A percentile compares a stretch with the other conserved stretches of the same genome.
Evolutionary conservation across 2,329 filamentous ascomycete species (phyloP).

Genomic region (Aspergillus novofumigatus): DNA sequence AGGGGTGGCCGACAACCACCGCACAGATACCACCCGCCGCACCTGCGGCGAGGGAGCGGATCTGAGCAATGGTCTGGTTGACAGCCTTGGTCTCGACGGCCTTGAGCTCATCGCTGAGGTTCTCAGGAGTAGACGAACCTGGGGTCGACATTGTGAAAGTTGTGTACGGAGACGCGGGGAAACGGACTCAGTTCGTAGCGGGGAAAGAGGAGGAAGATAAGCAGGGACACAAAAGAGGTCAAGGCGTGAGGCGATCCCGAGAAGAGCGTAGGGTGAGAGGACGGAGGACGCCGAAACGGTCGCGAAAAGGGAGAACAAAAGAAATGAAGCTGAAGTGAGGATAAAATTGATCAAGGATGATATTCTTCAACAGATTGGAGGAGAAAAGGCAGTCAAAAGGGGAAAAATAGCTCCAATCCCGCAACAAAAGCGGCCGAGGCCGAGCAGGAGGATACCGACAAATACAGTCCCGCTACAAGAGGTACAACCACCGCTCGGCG

Average conservation of each 20-base stretch:
- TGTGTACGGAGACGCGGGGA: slow-evolving; percentile 6
- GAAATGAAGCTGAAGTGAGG: background rate
- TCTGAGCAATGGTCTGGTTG: slow-evolving; percentile 53
- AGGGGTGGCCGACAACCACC: slow-evolving; percentile 91
- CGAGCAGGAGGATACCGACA: slow-evolving; percentile 1
- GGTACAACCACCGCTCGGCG: background rate
- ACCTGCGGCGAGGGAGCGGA: slow-evolving; percentile 82
- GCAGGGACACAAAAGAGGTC: background rate
- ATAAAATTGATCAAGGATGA: background rate
- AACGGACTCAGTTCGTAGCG: background rate
- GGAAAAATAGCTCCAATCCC: background rate
- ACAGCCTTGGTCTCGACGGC: slow-evolving; percentile 26
- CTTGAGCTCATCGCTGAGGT: slow-evolving; percentile 28
- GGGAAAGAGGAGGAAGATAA: slow-evolving; percentile 1
- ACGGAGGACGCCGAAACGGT: background rate
- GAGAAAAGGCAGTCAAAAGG: slow-evolving; percentile 4
- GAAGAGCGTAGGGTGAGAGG: slow-evolving; percentile 1
- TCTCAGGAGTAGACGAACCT: slow-evolving; percentile 25
- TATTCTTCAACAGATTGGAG: slow-evolving; percentile 4
- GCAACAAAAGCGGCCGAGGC: slow-evolving; percentile 4
- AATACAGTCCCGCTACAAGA: background rate
- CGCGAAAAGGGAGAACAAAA: background rate
- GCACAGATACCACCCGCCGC: slow-evolving; percentile 93
- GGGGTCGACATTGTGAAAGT: slow-evolving; percentile 25
- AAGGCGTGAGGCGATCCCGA: background rate